Evolutionary conservation across 2,329 filamentous ascomycete genomes (phyloP).

Genomic region (Dactylellina drechsleri): DNA sequence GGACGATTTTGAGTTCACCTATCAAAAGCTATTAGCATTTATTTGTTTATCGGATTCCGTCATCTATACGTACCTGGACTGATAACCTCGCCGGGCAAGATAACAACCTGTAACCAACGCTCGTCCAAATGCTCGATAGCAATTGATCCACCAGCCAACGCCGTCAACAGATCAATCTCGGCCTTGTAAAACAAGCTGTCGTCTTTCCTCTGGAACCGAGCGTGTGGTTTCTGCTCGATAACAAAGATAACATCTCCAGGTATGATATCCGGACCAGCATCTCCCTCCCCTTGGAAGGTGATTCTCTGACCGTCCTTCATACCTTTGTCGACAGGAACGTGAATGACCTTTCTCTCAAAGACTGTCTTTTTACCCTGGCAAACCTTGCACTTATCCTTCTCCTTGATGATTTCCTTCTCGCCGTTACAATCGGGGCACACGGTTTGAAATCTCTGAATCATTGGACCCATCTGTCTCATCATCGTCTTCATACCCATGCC

Average conservation of each 20-base stretch:
- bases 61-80: slow-evolving; percentile 75
- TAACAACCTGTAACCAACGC: slow-evolving; percentile 92
- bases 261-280: slow-evolving; percentile 91
- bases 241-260: slow-evolving; percentile 98
- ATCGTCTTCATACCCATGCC: slow-evolving; percentile 99
- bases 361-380: slow-evolving; percentile 98
- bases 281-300: slow-evolving; percentile 95
- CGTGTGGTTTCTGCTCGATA: slow-evolving; percentile 98
- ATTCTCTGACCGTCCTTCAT: slow-evolving; percentile 95
- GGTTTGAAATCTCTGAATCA: slow-evolving; percentile 99
- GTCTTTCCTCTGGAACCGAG: slow-evolving; percentile 92
- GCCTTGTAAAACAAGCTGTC: slow-evolving; percentile 95
- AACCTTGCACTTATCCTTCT: slow-evolving; percentile 96
- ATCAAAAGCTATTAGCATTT: slow-evolving; percentile 49
- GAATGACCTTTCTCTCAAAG: slow-evolving; percentile 96
- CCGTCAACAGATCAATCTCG: slow-evolving; percentile 94
- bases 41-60: slow-evolving; percentile 4
- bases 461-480: slow-evolving; percentile 99
- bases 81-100: slow-evolving; percentile 93
- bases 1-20: slow-evolving; percentile 93
- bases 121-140: slow-evolving; percentile 97
- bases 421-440: slow-evolving; percentile 98
- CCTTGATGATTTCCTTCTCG: slow-evolving; percentile 94
- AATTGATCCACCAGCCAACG: slow-evolving; percentile 88
- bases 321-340: slow-evolving; percentile 96